Base-by-base conservation (phyloP, 2,329 filamentous ascomycete species). In the Exutisphaerella laricina region DNA sequence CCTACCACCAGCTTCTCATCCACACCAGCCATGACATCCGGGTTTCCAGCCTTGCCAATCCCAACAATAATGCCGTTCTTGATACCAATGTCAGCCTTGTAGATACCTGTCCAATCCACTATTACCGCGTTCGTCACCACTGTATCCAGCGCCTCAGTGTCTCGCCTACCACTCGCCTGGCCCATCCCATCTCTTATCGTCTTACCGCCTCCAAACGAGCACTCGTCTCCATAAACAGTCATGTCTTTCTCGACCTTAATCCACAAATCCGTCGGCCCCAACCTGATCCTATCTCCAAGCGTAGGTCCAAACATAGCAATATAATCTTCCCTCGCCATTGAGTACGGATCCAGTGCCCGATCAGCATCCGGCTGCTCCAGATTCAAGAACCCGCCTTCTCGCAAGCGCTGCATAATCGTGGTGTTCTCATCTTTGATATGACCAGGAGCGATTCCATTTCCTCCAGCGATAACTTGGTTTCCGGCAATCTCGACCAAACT, bases 61-160 rank as follows among this genome's bases (percentile, higher is more conserved):
- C 80, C 90, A 20, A 83, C 82, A 58, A 97, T 96, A 28, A 84
- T 63, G 2, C 90, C 89, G 54, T 88, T 68, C 65, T 94, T 95
- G 64, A 97, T 82, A 20, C 90, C 90, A 61, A 97, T 94, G 64
- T 97, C 90, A 4, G 89, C 90, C 70, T 97, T 97, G 73, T 87
- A 94, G 59, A 97, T 95, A 35, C 90, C 90, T 1, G 78, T 84
- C 77, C 84, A 94, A 68, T 97, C 90, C 14, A 97, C 75, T 26
- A 97, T 83, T 51, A 97, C 69, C 4, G 89, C 90, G 58, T 96
- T 97, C 1, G 82, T 87, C 46, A 97, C 79, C 17, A 95, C 86
- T 34, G 90, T 77, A 62, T 97, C 90, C 45, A 96, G 69, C 17
- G 79, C 80, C 17, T 89, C 80, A 2, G 73, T 71, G 56, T 90